Evolutionary conservation across 805 yeast species (phyloP), one percentile per base, ranked within the genome.

Genomic region (Kluyveromyces wickerhamii): DNA sequence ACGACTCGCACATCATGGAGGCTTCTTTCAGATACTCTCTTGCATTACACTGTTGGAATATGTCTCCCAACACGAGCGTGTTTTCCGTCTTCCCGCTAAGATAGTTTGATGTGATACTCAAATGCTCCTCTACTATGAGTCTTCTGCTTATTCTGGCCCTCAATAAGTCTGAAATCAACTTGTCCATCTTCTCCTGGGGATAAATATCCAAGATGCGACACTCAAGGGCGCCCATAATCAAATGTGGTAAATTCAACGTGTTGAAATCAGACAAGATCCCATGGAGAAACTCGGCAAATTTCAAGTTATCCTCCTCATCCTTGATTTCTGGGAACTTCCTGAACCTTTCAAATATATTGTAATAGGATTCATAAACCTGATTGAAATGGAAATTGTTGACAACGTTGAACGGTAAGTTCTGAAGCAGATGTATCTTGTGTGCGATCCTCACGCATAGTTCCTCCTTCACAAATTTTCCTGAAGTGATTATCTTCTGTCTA

Each of bases 151-250:
- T 84, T 51, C 98, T 72, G 4, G 94, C 84, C 36, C 95, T 67
- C 27, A 89, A 61, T 69, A 87, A 71, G 4, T 80, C 70, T 9
- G 87, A 77, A 69, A 88, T 74, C 49, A 88, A 74, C 12, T 61
- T 64, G 51, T 89, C 96, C 44, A 89, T 60, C 29, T 77, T 64
- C 2, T 65, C 59, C 38, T 74, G 77, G 3, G 86, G 79, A 49
- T 81, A 68, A 5, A 69, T 55, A 16, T 58, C 58, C 31, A 79
- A 52, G 23, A 79, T 74, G 10, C 82, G 73, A 42, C 79, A 79
- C 49, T 89, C 96, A 30, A 87, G 63, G 1, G 94, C 86, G 2
- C 97, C 97, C 87, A 87, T 83, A 67, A 89, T 81, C 40, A 88
- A 65, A 54, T 88, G 89, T 1, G 96, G 92, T 40, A 89, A 66